A percentile compares a stretch with the other conserved stretches of the same genome.
These are phyloP conservation scores for Vicia faba DNA, from an alignment of 306 rosid genomes.

Conservation along the genomic window DNA sequence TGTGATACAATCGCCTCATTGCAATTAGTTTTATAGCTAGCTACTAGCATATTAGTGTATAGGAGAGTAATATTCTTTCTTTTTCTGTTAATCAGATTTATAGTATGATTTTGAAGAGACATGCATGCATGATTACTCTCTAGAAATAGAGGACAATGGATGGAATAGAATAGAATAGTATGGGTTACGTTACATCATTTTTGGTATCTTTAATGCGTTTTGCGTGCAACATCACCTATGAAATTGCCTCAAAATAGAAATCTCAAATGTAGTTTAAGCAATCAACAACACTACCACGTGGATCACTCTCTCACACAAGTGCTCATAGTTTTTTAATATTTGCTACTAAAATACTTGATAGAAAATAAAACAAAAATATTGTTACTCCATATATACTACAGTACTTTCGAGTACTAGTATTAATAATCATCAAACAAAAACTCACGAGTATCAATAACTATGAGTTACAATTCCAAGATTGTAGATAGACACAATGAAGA, in stretches of 20 bases:
- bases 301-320: no score
- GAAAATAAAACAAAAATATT: no score
- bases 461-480: neutral
- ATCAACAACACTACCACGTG: neutral
- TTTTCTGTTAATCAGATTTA: no score
- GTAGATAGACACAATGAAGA: neutral
- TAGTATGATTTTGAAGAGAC: neutral
- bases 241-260: conserved; percentile 19
- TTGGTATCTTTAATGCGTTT: conserved; percentile 34
- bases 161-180: neutral
- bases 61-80: no score
- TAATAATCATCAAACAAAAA: no score
- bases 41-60: no score
- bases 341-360: neutral
- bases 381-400: no score
- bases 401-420: no score
- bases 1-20: neutral
- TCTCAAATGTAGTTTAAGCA: conserved; percentile 17
- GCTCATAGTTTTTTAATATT: no score
- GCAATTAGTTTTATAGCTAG: no score
- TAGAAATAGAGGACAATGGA: neutral
- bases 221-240: neutral
- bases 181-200: conserved; percentile 1
- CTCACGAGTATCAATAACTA: no score
- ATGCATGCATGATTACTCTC: neutral